A percentile compares a stretch with the other conserved stretches of the same genome.
Conservation (phyloP, 768 basidiomycete species). For the Calocybe gangraenosa region DNA sequence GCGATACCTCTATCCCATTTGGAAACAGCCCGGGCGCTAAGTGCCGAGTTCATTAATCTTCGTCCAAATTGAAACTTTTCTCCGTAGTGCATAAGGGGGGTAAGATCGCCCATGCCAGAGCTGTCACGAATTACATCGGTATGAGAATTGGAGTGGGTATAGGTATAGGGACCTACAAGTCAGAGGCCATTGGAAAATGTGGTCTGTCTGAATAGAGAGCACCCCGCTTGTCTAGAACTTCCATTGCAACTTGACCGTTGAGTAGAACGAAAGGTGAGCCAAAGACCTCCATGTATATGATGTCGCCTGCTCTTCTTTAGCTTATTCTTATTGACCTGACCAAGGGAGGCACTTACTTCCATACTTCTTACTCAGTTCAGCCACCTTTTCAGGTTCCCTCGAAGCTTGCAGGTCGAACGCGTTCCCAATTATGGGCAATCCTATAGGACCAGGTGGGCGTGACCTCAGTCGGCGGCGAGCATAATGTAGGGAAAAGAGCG, state of each 20-base stretch:
- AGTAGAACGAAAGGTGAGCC: conserved; percentile 13
- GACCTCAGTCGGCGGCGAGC: conserved; percentile 8
- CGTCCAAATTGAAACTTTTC: conserved; percentile 16
- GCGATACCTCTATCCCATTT: conserved; percentile 16
- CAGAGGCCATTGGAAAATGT: conserved; percentile 15
- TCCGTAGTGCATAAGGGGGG: conserved; percentile 17
- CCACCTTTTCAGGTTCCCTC: conserved; percentile 5
- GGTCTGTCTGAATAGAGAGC: conserved; percentile 17
- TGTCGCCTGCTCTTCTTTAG: conserved; percentile 3
- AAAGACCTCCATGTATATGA: conserved; percentile 13
- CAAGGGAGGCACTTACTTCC: conserved; percentile 1
- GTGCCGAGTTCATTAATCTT: conserved; percentile 16
- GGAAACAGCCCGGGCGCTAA: conserved; percentile 15
- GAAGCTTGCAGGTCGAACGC: conserved; percentile 11
- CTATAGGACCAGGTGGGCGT: conserved; percentile 12
- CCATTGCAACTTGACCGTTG: conserved; percentile 14
- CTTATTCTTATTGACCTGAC: no score
- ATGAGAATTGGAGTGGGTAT: neutral
- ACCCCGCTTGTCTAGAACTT: conserved; percentile 17
- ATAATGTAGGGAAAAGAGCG: conserved; percentile 7
- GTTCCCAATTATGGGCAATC: conserved; percentile 11
- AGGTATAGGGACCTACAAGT: conserved; percentile 10
- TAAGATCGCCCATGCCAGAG: conserved; percentile 19
- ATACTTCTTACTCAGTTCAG: conserved; percentile 7
- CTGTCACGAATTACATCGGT: neutral